A percentile compares a stretch with the other conserved stretches of the same genome.
Evolutionary conservation across 2,329 filamentous ascomycete genomes (phyloP).

Genomic region (Fusarium protoensiforme): DNA sequence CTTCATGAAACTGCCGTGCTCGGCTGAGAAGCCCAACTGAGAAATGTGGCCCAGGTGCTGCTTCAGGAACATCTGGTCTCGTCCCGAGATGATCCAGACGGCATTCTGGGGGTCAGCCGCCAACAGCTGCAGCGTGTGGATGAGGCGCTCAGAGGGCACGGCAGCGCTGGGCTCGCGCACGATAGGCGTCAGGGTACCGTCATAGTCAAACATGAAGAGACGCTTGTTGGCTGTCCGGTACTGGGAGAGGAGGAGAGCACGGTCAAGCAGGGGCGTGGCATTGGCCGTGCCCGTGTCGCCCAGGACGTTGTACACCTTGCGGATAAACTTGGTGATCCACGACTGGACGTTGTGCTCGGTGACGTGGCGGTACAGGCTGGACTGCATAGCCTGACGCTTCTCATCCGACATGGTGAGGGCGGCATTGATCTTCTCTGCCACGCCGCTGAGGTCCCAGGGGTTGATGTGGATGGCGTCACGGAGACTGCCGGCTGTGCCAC

Average conservation of each 20-base stretch:
- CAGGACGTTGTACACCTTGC: constrained; percentile 82
- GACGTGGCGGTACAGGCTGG: constrained; percentile 83
- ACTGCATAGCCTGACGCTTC: constrained; percentile 75
- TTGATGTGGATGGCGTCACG: constrained; percentile 94
- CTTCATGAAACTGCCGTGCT: constrained; percentile 96
- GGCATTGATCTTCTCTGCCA: constrained; percentile 83
- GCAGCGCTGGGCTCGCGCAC: constrained; percentile 91
- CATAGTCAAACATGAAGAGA: constrained; percentile 98
- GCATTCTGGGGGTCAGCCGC: constrained; percentile 83
- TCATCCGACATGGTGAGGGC: constrained; percentile 81
- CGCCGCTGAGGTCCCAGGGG: constrained; percentile 89
- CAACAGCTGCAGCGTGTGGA: constrained; percentile 81
- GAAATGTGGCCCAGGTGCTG: constrained; percentile 93
- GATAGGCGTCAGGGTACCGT: constrained; percentile 95
- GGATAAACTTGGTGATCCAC: constrained; percentile 85
- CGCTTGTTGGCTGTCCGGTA: constrained; percentile 82
- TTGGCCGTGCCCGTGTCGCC: constrained; percentile 79
- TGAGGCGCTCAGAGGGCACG: constrained; percentile 85
- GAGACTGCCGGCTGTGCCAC: constrained; percentile 88
- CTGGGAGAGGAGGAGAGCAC: constrained; percentile 74
- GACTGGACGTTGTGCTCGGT: constrained; percentile 85
- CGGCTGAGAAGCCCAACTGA: constrained; percentile 91
- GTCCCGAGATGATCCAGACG: constrained; percentile 98
- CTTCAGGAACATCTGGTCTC: constrained; percentile 90
- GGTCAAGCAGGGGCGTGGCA: constrained; percentile 85